Conservation (phyloP, 2,329 filamentous ascomycete species). For the Ophiobolus disseminans region DNA sequence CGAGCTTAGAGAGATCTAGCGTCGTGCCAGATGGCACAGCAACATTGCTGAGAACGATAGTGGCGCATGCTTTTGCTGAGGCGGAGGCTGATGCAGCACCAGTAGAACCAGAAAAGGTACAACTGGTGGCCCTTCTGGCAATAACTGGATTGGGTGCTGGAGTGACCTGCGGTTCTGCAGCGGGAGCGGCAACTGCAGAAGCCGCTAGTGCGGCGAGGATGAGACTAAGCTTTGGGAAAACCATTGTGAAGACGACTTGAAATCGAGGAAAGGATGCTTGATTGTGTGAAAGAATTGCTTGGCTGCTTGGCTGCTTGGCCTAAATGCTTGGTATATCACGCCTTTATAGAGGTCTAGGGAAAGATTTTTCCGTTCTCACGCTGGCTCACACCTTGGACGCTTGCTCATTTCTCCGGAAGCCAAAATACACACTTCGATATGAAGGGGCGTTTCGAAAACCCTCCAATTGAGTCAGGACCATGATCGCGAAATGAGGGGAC, state of each 20-base stretch:
- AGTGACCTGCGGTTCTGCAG: conserved; percentile 24
- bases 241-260: conserved; percentile 16
- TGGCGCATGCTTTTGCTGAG: conserved; percentile 60
- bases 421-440: too few relatives aligned
- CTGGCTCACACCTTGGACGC: too few relatives aligned
- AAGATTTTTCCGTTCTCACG: neutral
- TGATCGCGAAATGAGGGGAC: too few relatives aligned
- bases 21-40: conserved; percentile 64
- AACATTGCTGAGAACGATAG: conserved; percentile 62
- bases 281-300: neutral
- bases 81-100: conserved; percentile 56
- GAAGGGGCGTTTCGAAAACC: too few relatives aligned
- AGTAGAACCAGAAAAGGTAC: conserved; percentile 59
- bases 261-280: conserved; percentile 9
- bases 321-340: conserved; percentile 16
- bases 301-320: conserved; percentile 20
- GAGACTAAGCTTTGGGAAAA: conserved; percentile 20
- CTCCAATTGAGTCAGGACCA: too few relatives aligned
- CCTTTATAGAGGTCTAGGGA: conserved; percentile 11
- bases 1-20: conserved; percentile 63
- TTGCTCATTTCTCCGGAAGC: too few relatives aligned
- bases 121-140: conserved; percentile 45
- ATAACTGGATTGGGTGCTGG: conserved; percentile 22
- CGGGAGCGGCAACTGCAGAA: conserved; percentile 29
- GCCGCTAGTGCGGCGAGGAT: conserved; percentile 26